A percentile compares a stretch with the other conserved stretches of the same genome.
Evolutionary conservation across 768 basidiomycete species (phyloP).

Genomic region (Termitomyces eurrhizus): DNA sequence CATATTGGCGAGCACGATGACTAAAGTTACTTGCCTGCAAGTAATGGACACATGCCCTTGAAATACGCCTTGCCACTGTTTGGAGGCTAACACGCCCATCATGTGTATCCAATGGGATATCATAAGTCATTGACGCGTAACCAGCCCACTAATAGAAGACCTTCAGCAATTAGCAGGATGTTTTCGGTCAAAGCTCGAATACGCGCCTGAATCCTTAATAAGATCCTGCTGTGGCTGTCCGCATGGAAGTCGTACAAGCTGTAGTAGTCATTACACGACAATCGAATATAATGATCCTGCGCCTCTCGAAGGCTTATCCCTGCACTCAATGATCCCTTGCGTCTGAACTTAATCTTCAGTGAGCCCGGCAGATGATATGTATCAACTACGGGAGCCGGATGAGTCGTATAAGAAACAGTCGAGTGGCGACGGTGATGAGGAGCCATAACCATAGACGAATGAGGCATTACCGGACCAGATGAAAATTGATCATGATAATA

Average conservation of each 20-base stretch:
- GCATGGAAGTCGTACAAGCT: slow-evolving; percentile 61
- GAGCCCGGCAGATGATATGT: slow-evolving; percentile 46
- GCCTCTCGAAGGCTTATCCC: slow-evolving; percentile 70
- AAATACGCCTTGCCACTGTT: slow-evolving; percentile 64
- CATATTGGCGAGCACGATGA: slow-evolving; percentile 2
- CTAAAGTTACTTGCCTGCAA: slow-evolving; percentile 47
- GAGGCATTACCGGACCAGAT: slow-evolving; percentile 30
- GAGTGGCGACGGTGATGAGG: slow-evolving; percentile 47
- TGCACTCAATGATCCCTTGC: slow-evolving; percentile 60
- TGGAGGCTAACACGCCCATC: slow-evolving; percentile 61
- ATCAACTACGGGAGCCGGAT: slow-evolving; percentile 32
- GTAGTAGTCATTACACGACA: slow-evolving; percentile 63
- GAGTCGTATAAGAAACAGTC: slow-evolving; percentile 42
- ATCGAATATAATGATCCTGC: slow-evolving; percentile 50
- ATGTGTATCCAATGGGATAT: slow-evolving; percentile 68
- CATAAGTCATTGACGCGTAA: slow-evolving; percentile 66
- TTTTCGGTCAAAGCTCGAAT: not conserved
- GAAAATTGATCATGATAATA: slow-evolving; percentile 50
- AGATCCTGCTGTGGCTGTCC: slow-evolving; percentile 55
- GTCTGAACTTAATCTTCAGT: slow-evolving; percentile 65
- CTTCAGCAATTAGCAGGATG: not conserved
- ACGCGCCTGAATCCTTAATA: slow-evolving; percentile 59
- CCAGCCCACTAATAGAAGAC: slow-evolving; percentile 57
- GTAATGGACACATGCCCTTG: slow-evolving; percentile 70
- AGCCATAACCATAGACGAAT: slow-evolving; percentile 23